phyloP scores from a whole-genome alignment of 257 asterid genomes.

The Rauvolfia tetraphylla region DNA sequence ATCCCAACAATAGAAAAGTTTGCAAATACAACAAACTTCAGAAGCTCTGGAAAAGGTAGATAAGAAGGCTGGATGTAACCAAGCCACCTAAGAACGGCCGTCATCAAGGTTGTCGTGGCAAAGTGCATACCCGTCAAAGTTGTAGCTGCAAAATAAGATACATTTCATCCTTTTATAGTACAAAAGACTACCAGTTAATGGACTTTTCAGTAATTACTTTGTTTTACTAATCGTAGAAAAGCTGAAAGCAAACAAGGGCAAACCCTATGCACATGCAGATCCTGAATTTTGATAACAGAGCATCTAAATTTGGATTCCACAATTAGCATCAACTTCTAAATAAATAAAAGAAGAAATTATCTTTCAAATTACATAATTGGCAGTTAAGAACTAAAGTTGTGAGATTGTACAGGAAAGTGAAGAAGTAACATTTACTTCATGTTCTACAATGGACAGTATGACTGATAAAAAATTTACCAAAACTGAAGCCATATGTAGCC shows the following conservation, averaged over 20 bases:
- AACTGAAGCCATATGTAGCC: constrained; percentile 96
- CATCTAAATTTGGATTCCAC: neutral
- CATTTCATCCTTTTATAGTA: neutral
- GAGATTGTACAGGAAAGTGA: neutral
- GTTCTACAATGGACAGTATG: neutral
- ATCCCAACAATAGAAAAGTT: constrained; percentile 97
- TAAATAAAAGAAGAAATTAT: neutral
- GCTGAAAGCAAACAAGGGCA: neutral
- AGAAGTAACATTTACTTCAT: neutral
- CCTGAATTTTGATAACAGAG: neutral
- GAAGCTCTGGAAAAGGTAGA: constrained; percentile 75
- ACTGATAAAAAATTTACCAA: constrained; percentile 52
- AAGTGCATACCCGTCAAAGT: constrained; percentile 95
- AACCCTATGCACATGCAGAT: neutral
- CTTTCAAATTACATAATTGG: neutral
- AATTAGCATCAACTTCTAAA: neutral
- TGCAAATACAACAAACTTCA: constrained; percentile 83
- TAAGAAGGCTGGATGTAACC: constrained; percentile 97
- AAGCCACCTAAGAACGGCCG: constrained; percentile 83
- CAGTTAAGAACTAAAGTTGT: neutral
- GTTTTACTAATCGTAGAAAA: no score
- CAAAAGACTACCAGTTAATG: neutral
- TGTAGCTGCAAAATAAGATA: constrained; percentile 69
- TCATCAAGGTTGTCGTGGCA: constrained; percentile 94
- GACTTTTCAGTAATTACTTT: neutral